These are phyloP conservation scores for Vairimorpha ceranae DNA, from an alignment of 371 early-diverging fungal genomes.

Conservation along the genomic window DNA sequence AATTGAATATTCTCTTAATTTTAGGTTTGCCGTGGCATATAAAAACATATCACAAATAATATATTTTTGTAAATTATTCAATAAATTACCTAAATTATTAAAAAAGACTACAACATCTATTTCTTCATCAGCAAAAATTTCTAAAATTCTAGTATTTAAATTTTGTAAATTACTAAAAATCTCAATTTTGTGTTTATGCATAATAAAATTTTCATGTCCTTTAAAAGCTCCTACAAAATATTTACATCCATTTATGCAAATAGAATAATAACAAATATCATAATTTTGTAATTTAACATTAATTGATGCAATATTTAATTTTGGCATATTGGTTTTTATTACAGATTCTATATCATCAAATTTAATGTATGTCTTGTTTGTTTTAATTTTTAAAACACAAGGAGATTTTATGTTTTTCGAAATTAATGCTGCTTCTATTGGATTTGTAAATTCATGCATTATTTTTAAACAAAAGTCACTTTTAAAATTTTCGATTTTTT, in stretches of 20 bases:
- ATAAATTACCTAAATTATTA: conserved; percentile 24
- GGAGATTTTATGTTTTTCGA: conserved; percentile 57
- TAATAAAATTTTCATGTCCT: neutral
- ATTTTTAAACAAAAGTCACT: conserved; percentile 29
- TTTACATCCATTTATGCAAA: conserved; percentile 10
- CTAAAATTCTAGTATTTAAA: neutral
- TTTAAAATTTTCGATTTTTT: conserved; percentile 21
- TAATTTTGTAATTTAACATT: conserved; percentile 9
- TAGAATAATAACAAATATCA: conserved; percentile 9
- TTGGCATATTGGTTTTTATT: conserved; percentile 15
- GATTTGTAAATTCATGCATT: conserved; percentile 53
- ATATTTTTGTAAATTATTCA: conserved; percentile 4
- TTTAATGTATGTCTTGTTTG: conserved; percentile 7
- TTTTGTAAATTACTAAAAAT: neutral
- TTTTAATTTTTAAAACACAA: conserved; percentile 45
- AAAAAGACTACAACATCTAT: conserved; percentile 44
- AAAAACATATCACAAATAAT: conserved; percentile 53
- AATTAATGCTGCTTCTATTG: conserved; percentile 60
- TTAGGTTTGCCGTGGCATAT: conserved; percentile 39
- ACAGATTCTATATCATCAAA: conserved; percentile 34
- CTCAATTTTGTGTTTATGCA: neutral
- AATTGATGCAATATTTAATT: conserved; percentile 33
- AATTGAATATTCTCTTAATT: conserved; percentile 50
- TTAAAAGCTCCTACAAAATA: neutral
- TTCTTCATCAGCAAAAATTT: conserved; percentile 7